Base-by-base conservation (phyloP, 352 stramenopile genomes). In the Phytophthora pluvialis region DNA sequence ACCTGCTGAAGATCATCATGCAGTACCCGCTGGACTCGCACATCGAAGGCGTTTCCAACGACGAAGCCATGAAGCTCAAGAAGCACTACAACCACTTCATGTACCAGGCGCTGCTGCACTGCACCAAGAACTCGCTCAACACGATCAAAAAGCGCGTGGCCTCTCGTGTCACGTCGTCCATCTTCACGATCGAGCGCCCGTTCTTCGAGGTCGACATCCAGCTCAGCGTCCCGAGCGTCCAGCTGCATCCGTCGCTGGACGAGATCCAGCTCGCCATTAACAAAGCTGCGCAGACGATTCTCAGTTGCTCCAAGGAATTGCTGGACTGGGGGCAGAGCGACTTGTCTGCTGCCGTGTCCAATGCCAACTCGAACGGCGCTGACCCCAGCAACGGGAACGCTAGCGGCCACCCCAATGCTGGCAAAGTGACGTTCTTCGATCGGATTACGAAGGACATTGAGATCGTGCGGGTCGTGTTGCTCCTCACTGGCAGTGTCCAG, bases 61-160 rank as follows among this genome's bases (percentile, higher is more conserved):
- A 98, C 25, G 97, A 99, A 67, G 86, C 98, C 9, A 79, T 91
- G 53, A 99, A 98, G 72, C 85, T 99, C 15, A 98, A 98, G 64
- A 97, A 98, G 64, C 97, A 99, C 76, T 99, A 99, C 86, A 99
- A 99, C 75, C 95, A 99, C 75, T 99, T 99, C 64, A 99, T 99
- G 95, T 99, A 99, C 65, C 94, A 98, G 70, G 96, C 97, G 43
- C 78, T 99, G 50, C 74, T 99, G 6, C 95, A 98, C 71, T 99
- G 96, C 63, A 98, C 95, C 12, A 99, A 99, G 75, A 98, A 98
- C 67, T 99, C 95, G 25, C 90, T 99, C 61, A 99, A 99, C 75
- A 95, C 94, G 7, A 89, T 99, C 68, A 99, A 99, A 83, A 98
- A 99, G 70, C 88, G 97, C 4, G 98, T 99, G 21, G 93, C 94